A percentile compares a stretch with the other conserved stretches of the same genome.
phyloP scores from a whole-genome alignment of 257 asterid genomes.

The Solanum microdontum region DNA sequence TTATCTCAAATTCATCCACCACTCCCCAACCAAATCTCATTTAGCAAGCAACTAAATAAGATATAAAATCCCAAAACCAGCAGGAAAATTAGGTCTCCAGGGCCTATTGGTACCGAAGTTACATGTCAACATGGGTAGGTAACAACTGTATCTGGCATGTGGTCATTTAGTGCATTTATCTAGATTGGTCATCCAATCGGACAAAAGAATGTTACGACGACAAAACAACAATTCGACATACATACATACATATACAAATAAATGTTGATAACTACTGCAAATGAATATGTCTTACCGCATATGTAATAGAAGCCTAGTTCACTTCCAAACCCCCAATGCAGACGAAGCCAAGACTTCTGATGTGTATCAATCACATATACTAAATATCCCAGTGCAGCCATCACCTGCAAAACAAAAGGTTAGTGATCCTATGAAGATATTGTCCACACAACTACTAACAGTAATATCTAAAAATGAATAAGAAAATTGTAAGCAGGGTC shows the following conservation, averaged over 20 bases:
- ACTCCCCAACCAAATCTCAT: background rate
- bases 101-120: background rate
- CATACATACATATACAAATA: background rate
- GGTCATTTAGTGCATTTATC: background rate
- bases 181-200: background rate
- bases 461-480: background rate
- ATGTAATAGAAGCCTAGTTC: slow-evolving; percentile 76
- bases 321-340: slow-evolving; percentile 63
- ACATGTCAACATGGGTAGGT: background rate
- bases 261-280: background rate
- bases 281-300: slow-evolving; percentile 45
- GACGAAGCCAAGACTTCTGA: slow-evolving; percentile 67
- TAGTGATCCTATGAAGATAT: background rate
- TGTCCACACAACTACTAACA: background rate
- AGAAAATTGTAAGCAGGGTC: background rate
- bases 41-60: background rate
- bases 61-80: background rate
- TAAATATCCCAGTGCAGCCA: slow-evolving; percentile 51
- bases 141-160: background rate
- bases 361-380: slow-evolving; percentile 53
- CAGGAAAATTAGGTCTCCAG: background rate
- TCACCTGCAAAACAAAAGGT: slow-evolving; percentile 42
- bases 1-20: background rate
- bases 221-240: background rate
- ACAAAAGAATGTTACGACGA: background rate